Percentiles rank a stretch among this genome's conserved stretches.
These are phyloP conservation scores for Cyberlindnera saturnus DNA, from an alignment of 805 yeast genomes.

Conservation along the genomic window DNA sequence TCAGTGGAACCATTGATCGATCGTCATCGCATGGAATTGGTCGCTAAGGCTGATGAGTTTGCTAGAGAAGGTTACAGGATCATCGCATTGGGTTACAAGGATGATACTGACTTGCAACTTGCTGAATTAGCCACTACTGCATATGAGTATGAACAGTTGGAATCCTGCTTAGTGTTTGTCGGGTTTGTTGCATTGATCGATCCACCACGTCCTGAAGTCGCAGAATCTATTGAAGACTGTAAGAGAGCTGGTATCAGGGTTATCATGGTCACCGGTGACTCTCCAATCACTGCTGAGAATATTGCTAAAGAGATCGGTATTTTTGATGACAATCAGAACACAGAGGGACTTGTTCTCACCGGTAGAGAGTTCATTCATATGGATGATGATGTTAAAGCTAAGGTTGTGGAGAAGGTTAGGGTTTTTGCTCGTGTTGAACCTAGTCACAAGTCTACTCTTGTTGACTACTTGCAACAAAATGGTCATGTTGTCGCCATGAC, in stretches of 20 bases:
- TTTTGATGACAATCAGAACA: constrained; percentile 22
- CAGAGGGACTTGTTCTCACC: constrained; percentile 30
- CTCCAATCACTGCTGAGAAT: constrained; percentile 45
- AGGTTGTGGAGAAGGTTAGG: constrained; percentile 39
- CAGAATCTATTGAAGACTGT: constrained; percentile 28
- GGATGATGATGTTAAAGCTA: constrained; percentile 31
- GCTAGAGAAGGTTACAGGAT: constrained; percentile 28
- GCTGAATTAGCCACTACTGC: constrained; percentile 23
- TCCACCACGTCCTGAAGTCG: constrained; percentile 38
- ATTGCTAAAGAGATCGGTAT: constrained; percentile 42
- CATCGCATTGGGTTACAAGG: constrained; percentile 32
- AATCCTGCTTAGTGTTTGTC: constrained; percentile 26
- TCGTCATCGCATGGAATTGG: constrained; percentile 27
- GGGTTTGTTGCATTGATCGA: constrained; percentile 40
- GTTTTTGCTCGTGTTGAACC: constrained; percentile 54
- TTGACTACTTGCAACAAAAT: constrained; percentile 37
- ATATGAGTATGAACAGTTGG: constrained; percentile 32
- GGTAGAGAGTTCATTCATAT: constrained; percentile 31
- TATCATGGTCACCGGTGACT: constrained; percentile 51
- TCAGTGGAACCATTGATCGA: constrained; percentile 25
- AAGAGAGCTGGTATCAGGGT: constrained; percentile 37
- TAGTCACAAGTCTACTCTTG: constrained; percentile 44
- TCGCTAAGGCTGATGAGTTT: constrained; percentile 31
- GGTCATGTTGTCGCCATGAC: constrained; percentile 59
- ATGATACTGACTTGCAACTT: constrained; percentile 27